phyloP scores from a whole-genome alignment of 257 asterid genomes.

The Nicotiana tabacum region DNA sequence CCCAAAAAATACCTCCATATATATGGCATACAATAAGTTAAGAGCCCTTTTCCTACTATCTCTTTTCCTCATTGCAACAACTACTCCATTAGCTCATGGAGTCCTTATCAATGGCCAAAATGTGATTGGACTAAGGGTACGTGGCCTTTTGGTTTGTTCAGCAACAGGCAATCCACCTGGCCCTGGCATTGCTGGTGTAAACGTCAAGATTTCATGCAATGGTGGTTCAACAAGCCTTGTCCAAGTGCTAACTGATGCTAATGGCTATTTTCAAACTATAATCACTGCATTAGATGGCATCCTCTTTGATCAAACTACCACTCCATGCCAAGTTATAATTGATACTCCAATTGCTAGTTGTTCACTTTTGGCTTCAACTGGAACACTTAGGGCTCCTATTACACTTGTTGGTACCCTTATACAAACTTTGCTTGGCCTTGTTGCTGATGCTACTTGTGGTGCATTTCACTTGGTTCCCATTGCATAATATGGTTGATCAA shows the following conservation, averaged over 20 bases:
- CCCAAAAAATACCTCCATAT: neutral
- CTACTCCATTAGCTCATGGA: neutral
- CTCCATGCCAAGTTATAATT: neutral
- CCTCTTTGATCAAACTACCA: neutral
- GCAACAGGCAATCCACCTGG: conserved; percentile 6
- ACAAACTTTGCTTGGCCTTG: neutral
- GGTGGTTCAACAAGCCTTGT: neutral
- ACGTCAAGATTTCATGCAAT: conserved; percentile 14
- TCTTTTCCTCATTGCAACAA: neutral
- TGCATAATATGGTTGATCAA: neutral
- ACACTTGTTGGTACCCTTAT: neutral
- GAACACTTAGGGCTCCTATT: conserved; percentile 10
- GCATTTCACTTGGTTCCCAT: neutral
- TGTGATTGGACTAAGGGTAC: neutral
- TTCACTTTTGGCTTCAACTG: neutral
- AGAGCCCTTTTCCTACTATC: neutral
- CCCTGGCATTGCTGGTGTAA: conserved; percentile 1
- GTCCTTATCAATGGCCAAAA: neutral
- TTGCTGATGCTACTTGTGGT: conserved; percentile 7
- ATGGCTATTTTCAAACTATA: neutral
- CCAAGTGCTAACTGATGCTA: conserved; percentile 4
- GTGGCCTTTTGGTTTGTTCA: neutral
- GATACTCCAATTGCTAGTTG: conserved; percentile 11
- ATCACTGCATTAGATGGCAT: neutral
- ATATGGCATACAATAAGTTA: neutral